Conservation (phyloP, 768 basidiomycete genomes). For the Russula ochroleuca region DNA sequence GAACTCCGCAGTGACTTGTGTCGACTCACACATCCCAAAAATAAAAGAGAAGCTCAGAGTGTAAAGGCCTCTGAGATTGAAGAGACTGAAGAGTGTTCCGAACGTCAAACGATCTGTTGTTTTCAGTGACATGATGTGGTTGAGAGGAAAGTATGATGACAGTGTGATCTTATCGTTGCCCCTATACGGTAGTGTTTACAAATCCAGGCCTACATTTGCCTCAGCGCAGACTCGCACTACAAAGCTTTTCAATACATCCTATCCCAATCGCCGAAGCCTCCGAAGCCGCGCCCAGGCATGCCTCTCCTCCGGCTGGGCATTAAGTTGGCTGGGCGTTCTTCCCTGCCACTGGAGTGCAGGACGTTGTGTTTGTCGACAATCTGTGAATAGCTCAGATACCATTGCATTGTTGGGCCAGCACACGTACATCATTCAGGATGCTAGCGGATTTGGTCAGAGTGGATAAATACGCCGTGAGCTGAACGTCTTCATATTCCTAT, state of each 20-base stretch:
- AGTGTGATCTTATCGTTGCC: neutral
- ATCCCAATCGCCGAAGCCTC: slow-evolving; percentile 28
- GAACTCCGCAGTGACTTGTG: neutral
- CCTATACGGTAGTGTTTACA: neutral
- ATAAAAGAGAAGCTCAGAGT: slow-evolving; percentile 57
- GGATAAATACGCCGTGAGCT: slow-evolving; percentile 84
- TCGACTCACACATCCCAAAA: slow-evolving; percentile 63
- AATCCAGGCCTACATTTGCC: too few species aligned
- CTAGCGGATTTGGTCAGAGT: slow-evolving; percentile 85
- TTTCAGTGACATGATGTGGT: slow-evolving; percentile 24
- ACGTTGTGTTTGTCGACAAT: slow-evolving; percentile 77
- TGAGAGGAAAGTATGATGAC: neutral
- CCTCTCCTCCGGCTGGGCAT: slow-evolving; percentile 31
- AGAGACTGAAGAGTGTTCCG: slow-evolving; percentile 26
- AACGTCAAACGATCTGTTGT: slow-evolving; percentile 26
- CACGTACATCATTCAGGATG: slow-evolving; percentile 80
- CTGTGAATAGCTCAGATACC: slow-evolving; percentile 36
- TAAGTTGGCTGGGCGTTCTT: slow-evolving; percentile 44
- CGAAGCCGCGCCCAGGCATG: slow-evolving; percentile 24
- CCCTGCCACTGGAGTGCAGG: slow-evolving; percentile 51
- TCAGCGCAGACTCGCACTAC: too few species aligned
- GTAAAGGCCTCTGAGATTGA: slow-evolving; percentile 41
- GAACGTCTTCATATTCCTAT: slow-evolving; percentile 95
- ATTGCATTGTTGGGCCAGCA: slow-evolving; percentile 10
- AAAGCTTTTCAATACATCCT: slow-evolving; percentile 17